A percentile compares a stretch with the other conserved stretches of the same genome.
These are phyloP conservation scores for Nepenthes mirabilis DNA, from an alignment of 148 eudicot species.

Conservation along the genomic window DNA sequence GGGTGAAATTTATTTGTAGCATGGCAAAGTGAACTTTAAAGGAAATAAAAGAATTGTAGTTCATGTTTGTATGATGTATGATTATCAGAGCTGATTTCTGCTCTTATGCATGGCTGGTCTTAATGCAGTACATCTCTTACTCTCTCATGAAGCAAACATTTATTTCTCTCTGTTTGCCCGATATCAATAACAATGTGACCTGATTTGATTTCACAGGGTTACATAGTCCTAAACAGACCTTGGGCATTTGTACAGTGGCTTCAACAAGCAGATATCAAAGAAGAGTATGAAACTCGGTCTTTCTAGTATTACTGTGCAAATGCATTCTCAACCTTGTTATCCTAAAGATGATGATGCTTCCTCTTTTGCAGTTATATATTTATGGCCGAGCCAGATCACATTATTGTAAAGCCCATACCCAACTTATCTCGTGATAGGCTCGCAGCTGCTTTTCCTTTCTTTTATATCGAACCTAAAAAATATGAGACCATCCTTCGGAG, in stretches of 20 bases:
- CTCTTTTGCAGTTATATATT: constrained; percentile 64
- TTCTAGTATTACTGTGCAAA: not conserved
- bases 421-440: constrained; percentile 71
- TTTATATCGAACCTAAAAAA: constrained; percentile 93
- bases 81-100: too few species aligned
- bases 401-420: constrained; percentile 92
- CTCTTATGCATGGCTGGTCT: too few species aligned
- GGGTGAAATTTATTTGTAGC: too few species aligned
- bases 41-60: too few species aligned
- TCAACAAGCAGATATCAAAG: constrained; percentile 85
- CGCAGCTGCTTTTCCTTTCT: constrained; percentile 98
- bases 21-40: too few species aligned
- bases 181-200: not conserved
- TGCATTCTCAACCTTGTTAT: constrained; percentile 1
- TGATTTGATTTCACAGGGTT: constrained; percentile 41
- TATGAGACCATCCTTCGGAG: constrained; percentile 64
- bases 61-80: too few species aligned
- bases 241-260: constrained; percentile 99
- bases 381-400: constrained; percentile 98
- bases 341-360: not conserved
- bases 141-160: not conserved
- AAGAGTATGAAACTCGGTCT: constrained; percentile 55
- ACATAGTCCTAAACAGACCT: constrained; percentile 96
- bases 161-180: not conserved
- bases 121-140: not conserved